These are phyloP conservation scores for Erysimum cheiranthoides DNA, from an alignment of 345 rosid species.

Conservation along the genomic window DNA sequence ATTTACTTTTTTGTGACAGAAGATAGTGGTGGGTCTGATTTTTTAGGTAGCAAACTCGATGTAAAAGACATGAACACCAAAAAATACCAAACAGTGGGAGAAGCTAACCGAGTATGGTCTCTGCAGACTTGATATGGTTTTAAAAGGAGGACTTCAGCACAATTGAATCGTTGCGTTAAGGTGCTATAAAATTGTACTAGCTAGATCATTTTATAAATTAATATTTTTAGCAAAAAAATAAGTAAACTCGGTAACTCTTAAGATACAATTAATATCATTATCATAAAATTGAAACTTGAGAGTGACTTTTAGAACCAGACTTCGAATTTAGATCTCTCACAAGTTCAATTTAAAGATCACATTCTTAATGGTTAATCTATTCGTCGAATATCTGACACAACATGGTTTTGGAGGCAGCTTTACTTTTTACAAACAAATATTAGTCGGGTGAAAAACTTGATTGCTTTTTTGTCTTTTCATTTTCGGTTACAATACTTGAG, in stretches of 20 bases:
- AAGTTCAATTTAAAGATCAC: background rate
- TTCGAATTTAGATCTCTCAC: background rate
- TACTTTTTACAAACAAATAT: background rate
- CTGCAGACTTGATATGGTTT: background rate
- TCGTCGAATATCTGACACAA: background rate
- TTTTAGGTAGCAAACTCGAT: background rate
- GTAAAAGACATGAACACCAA: no score
- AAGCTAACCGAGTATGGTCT: background rate
- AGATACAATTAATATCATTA: no score
- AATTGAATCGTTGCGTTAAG: background rate
- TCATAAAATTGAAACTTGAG: no score
- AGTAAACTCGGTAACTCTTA: no score
- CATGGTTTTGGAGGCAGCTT: background rate
- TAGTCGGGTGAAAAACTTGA: slow-evolving; percentile 2
- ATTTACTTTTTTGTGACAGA: background rate
- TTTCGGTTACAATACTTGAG: slow-evolving; percentile 15
- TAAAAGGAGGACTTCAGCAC: background rate
- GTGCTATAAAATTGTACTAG: background rate
- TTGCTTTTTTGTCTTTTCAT: background rate
- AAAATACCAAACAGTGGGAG: background rate
- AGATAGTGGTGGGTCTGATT: background rate
- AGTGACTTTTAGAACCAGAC: no score
- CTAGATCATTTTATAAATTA: no score
- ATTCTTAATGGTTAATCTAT: background rate
- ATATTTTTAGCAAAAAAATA: no score